Base-by-base conservation (phyloP, 148 eudicot species). In the Rhododendron molle region DNA sequence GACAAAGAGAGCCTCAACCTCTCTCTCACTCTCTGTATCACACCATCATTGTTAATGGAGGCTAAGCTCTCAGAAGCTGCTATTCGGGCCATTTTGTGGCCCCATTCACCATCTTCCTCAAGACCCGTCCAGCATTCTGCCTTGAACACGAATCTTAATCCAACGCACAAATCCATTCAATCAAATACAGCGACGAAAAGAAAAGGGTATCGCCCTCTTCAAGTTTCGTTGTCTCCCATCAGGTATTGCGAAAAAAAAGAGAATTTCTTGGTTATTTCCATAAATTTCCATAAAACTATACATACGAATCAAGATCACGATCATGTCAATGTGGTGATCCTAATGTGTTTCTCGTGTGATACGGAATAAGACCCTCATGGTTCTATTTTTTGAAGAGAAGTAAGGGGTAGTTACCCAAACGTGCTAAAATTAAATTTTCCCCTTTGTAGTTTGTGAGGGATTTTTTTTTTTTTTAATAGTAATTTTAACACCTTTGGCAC, bases 141-240 rank as follows among this genome's bases (percentile, higher is more conserved):
- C 1, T 72, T 8, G 54, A 46, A 82, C 21, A 43, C 38, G 3
- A 62, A 47, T 71, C 52, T 40, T 65, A 81, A 73, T 34, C 81
- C 47, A 47, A 54, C 80, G 43, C 54, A 7, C 36, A 38, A 16
- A 86, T 28, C 72, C 11, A 26, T 81, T 56, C 81, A 74, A 8
- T 74, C 73, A 3, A 74, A 81, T 81, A 58, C 28, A 50, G 34
- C 85, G 32, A 10, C 74, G 9, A 81, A 81, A 81, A 34, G 44
- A 34, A 81, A 81, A 81, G 74, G 30, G 49, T 74, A 18, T 86
- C 85, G 87, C 46, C 85, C 87, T 18, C 46, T 86, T 82, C 87
- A 44, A 81, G 87, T 58, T 60, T 81, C 87, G 15, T 56, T 62
- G 76, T 82, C 81, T 81, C 85, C 87, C 38, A 26, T 73, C 40